Conservation (phyloP, 2,329 filamentous ascomycete genomes). For the Neofusicoccum parvum region DNA sequence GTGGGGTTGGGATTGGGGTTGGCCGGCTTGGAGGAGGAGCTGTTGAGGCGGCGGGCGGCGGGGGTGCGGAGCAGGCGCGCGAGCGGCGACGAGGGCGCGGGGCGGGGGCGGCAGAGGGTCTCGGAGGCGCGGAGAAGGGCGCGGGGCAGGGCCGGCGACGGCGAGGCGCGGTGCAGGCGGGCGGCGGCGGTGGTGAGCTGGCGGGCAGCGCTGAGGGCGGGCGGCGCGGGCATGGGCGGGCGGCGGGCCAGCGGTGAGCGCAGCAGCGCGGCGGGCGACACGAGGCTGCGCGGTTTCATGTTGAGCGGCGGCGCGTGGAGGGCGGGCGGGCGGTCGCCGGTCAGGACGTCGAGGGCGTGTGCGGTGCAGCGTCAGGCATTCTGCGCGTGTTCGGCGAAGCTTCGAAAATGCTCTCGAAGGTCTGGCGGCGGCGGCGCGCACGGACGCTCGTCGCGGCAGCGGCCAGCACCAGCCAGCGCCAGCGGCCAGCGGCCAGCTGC, state of each 20-base stretch:
- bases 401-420: slow-evolving; percentile 18
- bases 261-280: slow-evolving; percentile 26
- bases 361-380: background rate
- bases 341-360: background rate
- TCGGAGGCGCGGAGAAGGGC: slow-evolving; percentile 29
- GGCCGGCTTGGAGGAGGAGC: slow-evolving; percentile 29
- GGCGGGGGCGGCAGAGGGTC: slow-evolving; percentile 14
- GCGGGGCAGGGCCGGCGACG: slow-evolving; percentile 26
- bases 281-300: slow-evolving; percentile 17
- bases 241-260: slow-evolving; percentile 25
- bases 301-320: background rate
- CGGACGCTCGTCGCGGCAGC: no score
- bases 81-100: slow-evolving; percentile 11
- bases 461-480: background rate
- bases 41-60: slow-evolving; percentile 37
- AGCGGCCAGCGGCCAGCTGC: background rate
- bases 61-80: slow-evolving; percentile 25
- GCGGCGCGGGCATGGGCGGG: slow-evolving; percentile 18
- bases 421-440: background rate
- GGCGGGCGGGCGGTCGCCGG: background rate
- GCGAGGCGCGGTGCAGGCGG: slow-evolving; percentile 27
- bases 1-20: slow-evolving; percentile 38
- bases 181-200: slow-evolving; percentile 24
- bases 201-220: slow-evolving; percentile 14
- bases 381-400: background rate